A percentile compares a stretch with the other conserved stretches of the same genome.
Evolutionary conservation across 2,329 filamentous ascomycete species (phyloP).

Genomic region (Chaetomiaceae sp.): DNA sequence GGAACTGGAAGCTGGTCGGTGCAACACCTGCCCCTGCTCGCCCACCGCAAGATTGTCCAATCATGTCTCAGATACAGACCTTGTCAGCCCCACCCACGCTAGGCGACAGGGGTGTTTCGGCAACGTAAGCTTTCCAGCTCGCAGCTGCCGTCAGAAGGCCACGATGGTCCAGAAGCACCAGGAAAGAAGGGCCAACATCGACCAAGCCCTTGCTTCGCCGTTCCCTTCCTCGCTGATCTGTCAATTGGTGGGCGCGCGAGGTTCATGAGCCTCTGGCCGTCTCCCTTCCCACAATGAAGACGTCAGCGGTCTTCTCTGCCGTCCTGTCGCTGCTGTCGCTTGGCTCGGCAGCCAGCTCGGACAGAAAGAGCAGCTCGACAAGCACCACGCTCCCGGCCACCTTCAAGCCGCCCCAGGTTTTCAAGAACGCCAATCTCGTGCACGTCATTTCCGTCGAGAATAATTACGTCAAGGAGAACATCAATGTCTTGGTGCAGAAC

Average conservation of each 20-base stretch:
- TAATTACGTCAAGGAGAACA: slow-evolving; percentile 79
- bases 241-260: slow-evolving; percentile 23
- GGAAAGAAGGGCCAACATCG: slow-evolving; percentile 18
- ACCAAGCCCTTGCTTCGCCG: slow-evolving; percentile 22
- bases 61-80: not conserved
- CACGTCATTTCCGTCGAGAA: slow-evolving; percentile 91
- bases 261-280: slow-evolving; percentile 28
- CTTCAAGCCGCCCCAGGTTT: slow-evolving; percentile 85
- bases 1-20: too few relatives aligned
- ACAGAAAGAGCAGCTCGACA: slow-evolving; percentile 37
- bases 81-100: not conserved
- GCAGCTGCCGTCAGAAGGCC: slow-evolving; percentile 30
- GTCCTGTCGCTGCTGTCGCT: slow-evolving; percentile 55
- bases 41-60: slow-evolving; percentile 6
- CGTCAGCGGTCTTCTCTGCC: slow-evolving; percentile 50
- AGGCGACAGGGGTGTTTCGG: slow-evolving; percentile 29
- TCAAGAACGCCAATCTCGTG: slow-evolving; percentile 89
- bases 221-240: slow-evolving; percentile 8
- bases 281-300: slow-evolving; percentile 40
- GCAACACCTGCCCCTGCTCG: too few relatives aligned
- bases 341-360: slow-evolving; percentile 33
- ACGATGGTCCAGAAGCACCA: slow-evolving; percentile 28
- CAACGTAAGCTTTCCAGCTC: slow-evolving; percentile 35
- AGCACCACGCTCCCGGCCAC: slow-evolving; percentile 56
- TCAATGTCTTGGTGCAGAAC: slow-evolving; percentile 95